These are phyloP conservation scores for Dryas integrifolia DNA, from an alignment of 331 rosid species.

Conservation along the genomic window DNA sequence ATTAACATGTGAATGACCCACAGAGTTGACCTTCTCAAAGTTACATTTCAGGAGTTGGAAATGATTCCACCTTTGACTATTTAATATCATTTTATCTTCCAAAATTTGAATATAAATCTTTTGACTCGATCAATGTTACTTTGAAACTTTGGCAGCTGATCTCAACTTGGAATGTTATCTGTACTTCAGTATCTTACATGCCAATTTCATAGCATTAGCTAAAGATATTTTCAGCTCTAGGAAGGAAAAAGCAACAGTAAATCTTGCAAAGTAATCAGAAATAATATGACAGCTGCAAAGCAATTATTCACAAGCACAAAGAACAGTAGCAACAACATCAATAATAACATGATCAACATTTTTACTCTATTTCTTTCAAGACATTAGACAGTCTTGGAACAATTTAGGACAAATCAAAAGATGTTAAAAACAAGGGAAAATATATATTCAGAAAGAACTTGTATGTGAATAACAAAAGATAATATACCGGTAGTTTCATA, in stretches of 20 bases:
- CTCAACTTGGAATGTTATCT: background rate
- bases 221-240: background rate
- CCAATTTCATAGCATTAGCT: background rate
- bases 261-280: background rate
- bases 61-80: background rate
- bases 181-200: background rate
- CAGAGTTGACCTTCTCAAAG: background rate
- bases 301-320: background rate
- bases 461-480: conserved; percentile 1
- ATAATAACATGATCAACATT: background rate
- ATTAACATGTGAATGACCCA: background rate
- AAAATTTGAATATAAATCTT: background rate
- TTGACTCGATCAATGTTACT: background rate
- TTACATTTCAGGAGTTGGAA: background rate
- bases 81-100: background rate
- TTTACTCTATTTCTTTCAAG: background rate
- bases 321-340: background rate
- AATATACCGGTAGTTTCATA: conserved; percentile 32
- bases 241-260: background rate
- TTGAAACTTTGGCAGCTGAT: background rate
- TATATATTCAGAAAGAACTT: background rate
- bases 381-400: background rate
- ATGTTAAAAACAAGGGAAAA: background rate
- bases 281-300: background rate
- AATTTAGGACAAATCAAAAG: background rate